phyloP scores from a whole-genome alignment of 2,329 filamentous ascomycete species.

The Coleophoma crateriformis region DNA sequence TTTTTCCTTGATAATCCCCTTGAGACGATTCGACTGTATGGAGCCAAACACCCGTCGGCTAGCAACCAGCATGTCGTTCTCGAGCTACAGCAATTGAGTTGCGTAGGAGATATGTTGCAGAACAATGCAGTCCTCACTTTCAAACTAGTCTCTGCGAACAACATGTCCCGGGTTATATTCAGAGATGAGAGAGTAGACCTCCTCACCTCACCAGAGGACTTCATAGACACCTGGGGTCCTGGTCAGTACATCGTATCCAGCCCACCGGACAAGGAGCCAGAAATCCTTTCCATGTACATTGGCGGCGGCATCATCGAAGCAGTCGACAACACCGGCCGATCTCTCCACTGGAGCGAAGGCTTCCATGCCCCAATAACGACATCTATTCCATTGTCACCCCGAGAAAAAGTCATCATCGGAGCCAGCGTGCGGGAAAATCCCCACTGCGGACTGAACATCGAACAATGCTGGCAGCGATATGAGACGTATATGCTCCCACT shows the following conservation, averaged over 20 bases:
- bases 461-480: neutral
- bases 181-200: conserved; percentile 2
- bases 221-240: conserved; percentile 16
- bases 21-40: conserved; percentile 1
- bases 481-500: neutral
- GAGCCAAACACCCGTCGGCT: neutral
- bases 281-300: neutral
- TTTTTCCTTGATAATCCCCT: conserved; percentile 10
- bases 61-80: neutral
- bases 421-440: neutral
- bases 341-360: conserved; percentile 4
- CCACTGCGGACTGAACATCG: neutral
- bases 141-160: neutral
- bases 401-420: conserved; percentile 5
- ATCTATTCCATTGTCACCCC: neutral
- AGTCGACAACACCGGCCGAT: neutral
- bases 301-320: neutral
- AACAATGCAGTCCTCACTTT: conserved; percentile 6
- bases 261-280: too few relatives aligned
- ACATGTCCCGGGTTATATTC: too few relatives aligned
- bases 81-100: conserved; percentile 5
- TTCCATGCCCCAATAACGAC: conserved; percentile 3
- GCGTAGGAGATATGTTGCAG: conserved; percentile 9
- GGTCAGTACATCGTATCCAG: conserved; percentile 4
- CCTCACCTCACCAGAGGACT: conserved; percentile 8